Conservation (phyloP, 495 filamentous ascomycete species). For the Lepidopterella palustris region DNA sequence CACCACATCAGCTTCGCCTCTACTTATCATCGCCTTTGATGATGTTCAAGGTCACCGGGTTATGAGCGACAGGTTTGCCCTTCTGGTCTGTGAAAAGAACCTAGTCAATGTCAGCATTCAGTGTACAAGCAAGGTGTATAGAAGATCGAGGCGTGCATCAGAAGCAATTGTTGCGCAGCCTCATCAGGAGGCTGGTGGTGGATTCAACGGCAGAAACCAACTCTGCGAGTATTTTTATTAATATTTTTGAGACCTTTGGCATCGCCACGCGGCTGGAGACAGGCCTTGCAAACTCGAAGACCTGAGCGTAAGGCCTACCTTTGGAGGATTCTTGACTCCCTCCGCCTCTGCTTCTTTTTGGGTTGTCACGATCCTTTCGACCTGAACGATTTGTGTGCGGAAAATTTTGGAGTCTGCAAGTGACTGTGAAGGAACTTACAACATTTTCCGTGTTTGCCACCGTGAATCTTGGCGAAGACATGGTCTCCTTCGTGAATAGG, state of each 20-base stretch:
- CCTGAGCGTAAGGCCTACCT: background rate
- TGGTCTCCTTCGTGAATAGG: slow-evolving; percentile 18
- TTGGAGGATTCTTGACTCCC: slow-evolving; percentile 13
- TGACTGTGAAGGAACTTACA: background rate
- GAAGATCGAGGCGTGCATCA: background rate
- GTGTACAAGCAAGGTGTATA: background rate
- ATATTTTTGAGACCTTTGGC: too few species aligned
- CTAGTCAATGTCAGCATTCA: slow-evolving; percentile 1
- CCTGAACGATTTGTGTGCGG: background rate
- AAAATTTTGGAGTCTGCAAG: background rate
- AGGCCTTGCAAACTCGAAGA: background rate
- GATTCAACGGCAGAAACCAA: too few species aligned
- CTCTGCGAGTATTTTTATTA: too few species aligned
- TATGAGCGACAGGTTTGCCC: slow-evolving; percentile 17
- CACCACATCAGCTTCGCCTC: background rate
- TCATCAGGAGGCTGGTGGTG: too few species aligned
- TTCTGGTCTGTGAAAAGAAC: slow-evolving; percentile 21
- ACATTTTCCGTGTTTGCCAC: slow-evolving; percentile 14
- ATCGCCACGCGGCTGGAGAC: too few species aligned
- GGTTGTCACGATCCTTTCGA: slow-evolving; percentile 6
- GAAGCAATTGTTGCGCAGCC: background rate
- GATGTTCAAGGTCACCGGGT: slow-evolving; percentile 12
- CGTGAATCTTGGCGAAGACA: slow-evolving; percentile 12
- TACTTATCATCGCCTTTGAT: background rate
- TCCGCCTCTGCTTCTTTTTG: slow-evolving; percentile 6